Percentiles rank a stretch among this genome's conserved stretches.
Evolutionary conservation across 164 flowering plant genomes (phyloP).

Genomic region (Warburgia ugandensis): DNA sequence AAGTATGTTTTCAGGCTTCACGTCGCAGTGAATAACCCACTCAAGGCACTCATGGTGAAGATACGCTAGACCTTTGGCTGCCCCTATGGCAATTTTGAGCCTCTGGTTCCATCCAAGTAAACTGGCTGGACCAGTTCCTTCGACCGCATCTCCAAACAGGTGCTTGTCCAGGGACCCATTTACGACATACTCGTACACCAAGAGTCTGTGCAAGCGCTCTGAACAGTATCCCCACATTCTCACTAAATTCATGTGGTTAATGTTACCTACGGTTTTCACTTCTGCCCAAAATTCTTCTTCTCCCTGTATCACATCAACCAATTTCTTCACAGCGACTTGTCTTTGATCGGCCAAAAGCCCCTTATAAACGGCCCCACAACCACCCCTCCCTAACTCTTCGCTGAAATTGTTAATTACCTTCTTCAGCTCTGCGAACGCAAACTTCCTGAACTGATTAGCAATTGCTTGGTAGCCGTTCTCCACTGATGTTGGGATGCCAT

Average conservation of each 20-base stretch:
- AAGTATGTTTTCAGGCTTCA: conserved; percentile 20
- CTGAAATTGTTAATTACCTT: conserved; percentile 14
- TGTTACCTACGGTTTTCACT: conserved; percentile 17
- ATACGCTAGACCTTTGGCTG: conserved; percentile 30
- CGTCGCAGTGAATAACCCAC: conserved; percentile 21
- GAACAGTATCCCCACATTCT: conserved; percentile 22
- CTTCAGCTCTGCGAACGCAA: conserved; percentile 17
- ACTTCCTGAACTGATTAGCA: conserved; percentile 13
- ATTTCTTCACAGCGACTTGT: conserved; percentile 17
- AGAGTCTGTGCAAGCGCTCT: conserved; percentile 11
- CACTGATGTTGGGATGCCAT: neutral
- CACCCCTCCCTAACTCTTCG: conserved; percentile 20
- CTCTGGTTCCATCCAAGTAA: conserved; percentile 10
- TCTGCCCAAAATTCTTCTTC: conserved; percentile 23
- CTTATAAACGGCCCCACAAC: conserved; percentile 15
- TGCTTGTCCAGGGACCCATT: conserved; percentile 15
- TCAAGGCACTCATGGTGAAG: conserved; percentile 22
- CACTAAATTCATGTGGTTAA: conserved; percentile 24
- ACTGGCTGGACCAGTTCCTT: neutral
- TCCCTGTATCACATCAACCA: conserved; percentile 17
- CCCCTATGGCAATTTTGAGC: conserved; percentile 23
- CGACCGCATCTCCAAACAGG: too few species aligned
- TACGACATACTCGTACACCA: conserved; percentile 18
- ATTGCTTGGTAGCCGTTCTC: conserved; percentile 13
- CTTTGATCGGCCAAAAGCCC: conserved; percentile 15